Percentiles rank a stretch among this genome's conserved stretches.
phyloP scores from a whole-genome alignment of 139 green algal species.

The Ettlia oleoabundans region DNA sequence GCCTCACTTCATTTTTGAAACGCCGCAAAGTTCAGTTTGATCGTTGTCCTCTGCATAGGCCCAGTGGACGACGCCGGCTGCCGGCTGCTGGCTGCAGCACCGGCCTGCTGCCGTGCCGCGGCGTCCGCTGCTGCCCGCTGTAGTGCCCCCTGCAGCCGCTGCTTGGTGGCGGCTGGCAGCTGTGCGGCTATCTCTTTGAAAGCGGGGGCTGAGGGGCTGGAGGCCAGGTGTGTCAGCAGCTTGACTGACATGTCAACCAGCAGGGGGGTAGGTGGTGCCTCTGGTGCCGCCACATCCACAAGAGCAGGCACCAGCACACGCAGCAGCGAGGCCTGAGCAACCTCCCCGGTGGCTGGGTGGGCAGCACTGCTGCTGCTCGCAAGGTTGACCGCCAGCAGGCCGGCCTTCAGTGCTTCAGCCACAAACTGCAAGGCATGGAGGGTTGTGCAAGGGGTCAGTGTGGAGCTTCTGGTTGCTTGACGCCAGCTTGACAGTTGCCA shows the following conservation, averaged over 20 bases:
- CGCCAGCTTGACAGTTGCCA: not conserved
- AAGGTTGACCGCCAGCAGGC: constrained; percentile 54
- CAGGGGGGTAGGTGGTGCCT: not conserved
- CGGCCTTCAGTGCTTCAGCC: constrained; percentile 59
- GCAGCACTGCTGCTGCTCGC: not conserved
- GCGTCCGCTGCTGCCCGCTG: constrained; percentile 20
- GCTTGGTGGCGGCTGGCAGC: constrained; percentile 50
- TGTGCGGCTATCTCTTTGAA: constrained; percentile 54
- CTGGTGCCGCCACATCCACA: constrained; percentile 45
- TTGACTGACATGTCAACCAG: constrained; percentile 48
- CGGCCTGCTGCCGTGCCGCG: not conserved
- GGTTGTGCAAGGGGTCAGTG: not conserved
- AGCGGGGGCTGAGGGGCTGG: constrained; percentile 20
- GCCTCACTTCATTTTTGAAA: constrained; percentile 14
- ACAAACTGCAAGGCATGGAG: constrained; percentile 38
- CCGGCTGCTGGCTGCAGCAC: not conserved
- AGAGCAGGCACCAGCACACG: constrained; percentile 61
- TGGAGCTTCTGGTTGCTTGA: not conserved
- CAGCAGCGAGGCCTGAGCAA: constrained; percentile 31
- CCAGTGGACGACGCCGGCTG: not conserved
- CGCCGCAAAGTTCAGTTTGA: constrained; percentile 31
- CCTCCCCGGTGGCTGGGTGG: not conserved
- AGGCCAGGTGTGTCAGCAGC: constrained; percentile 56
- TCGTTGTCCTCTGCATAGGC: constrained; percentile 24
- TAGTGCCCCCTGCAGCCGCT: constrained; percentile 59